Conservation (phyloP, 305 asterid genomes). For the Fraxinus floribunda region DNA sequence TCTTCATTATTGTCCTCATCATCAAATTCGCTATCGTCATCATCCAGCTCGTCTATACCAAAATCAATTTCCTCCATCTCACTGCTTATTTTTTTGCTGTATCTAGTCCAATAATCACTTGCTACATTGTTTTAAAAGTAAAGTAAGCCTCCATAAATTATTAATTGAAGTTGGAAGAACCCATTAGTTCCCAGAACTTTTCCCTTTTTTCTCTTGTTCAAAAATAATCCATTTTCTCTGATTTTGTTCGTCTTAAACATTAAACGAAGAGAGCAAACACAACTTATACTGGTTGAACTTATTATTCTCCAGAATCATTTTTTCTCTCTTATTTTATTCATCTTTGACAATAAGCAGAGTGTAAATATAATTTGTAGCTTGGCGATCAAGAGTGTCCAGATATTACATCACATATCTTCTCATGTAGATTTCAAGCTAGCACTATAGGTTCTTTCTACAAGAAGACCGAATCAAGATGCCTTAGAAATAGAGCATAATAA, state of each 20-base stretch:
- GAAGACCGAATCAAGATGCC: too few relatives aligned
- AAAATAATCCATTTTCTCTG: not conserved
- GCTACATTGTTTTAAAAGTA: constrained; percentile 58
- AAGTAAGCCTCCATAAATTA: constrained; percentile 30
- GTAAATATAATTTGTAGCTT: too few relatives aligned
- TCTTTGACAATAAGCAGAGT: too few relatives aligned
- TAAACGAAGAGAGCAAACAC: not conserved
- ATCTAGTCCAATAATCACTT: constrained; percentile 85
- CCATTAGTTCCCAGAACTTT: not conserved
- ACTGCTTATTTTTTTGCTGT: constrained; percentile 64
- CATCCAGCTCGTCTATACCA: constrained; percentile 62
- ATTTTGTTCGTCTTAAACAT: not conserved
- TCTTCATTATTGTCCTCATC: constrained; percentile 54
- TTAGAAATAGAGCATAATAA: too few relatives aligned
- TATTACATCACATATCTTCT: too few relatives aligned
- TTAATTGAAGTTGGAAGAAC: constrained; percentile 4
- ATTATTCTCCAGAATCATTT: not conserved
- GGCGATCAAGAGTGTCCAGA: too few relatives aligned
- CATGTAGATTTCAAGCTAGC: too few relatives aligned
- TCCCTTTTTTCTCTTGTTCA: not conserved
- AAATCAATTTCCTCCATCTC: constrained; percentile 75
- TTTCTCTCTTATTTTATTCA: not conserved
- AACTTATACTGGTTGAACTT: not conserved
- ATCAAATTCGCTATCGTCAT: constrained; percentile 63
- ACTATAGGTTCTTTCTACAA: too few relatives aligned